phyloP scores from a whole-genome alignment of 768 basidiomycete genomes.

The Boletus tomentosulus region DNA sequence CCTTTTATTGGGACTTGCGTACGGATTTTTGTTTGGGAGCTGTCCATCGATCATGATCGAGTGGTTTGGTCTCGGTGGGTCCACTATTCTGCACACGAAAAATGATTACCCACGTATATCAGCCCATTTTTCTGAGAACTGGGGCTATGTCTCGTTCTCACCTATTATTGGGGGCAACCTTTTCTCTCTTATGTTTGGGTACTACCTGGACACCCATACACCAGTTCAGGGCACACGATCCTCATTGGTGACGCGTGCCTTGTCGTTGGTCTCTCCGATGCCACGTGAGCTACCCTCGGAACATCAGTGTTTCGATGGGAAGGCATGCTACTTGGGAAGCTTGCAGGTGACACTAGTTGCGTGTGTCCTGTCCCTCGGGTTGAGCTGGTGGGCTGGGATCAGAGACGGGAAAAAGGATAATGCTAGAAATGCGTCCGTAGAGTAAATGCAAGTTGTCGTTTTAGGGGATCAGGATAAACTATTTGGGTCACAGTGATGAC shows the following conservation, averaged over 20 bases:
- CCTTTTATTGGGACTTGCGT: conserved; percentile 41
- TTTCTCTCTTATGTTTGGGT: conserved; percentile 81
- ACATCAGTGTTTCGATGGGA: conserved; percentile 54
- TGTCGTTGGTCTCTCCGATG: background rate
- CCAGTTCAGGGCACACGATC: conserved; percentile 7
- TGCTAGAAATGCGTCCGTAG: conserved; percentile 1
- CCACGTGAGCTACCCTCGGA: conserved; percentile 23
- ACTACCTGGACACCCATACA: conserved; percentile 72
- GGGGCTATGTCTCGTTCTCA: conserved; percentile 72
- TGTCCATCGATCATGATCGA: conserved; percentile 77
- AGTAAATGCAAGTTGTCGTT: background rate
- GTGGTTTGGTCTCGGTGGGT: conserved; percentile 85
- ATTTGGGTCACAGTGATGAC: background rate
- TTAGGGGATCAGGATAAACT: background rate
- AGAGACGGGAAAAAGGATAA: conserved; percentile 24
- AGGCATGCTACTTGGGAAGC: conserved; percentile 56
- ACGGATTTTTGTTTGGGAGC: conserved; percentile 71
- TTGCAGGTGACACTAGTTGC: conserved; percentile 44
- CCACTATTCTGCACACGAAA: background rate
- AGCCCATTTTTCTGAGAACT: conserved; percentile 82
- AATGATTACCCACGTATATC: background rate
- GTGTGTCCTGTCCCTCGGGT: conserved; percentile 32
- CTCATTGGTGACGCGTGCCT: background rate
- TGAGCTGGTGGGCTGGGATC: conserved; percentile 37
- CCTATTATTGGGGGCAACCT: conserved; percentile 79